Conservation (phyloP, 2,329 filamentous ascomycete genomes). For the Cryphonectria parasitica region DNA sequence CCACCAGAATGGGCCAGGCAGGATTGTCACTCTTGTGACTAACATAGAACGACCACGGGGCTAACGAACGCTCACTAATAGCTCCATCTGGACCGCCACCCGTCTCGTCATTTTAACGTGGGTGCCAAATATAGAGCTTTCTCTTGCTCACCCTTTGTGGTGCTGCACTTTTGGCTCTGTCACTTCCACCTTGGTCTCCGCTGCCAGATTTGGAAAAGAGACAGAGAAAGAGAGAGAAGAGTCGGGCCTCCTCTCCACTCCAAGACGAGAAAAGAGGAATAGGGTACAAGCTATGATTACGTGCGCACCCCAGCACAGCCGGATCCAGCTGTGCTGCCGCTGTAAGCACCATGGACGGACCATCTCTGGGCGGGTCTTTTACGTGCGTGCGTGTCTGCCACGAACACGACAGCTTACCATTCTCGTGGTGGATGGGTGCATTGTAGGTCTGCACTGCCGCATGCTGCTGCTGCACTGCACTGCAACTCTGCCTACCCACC, state of each 20-base stretch:
- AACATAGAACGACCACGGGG: neutral
- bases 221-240: neutral
- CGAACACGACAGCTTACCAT: neutral
- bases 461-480: conserved; percentile 2
- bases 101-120: neutral
- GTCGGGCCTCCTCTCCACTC: conserved; percentile 5
- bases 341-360: conserved; percentile 2
- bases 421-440: conserved; percentile 3
- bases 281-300: neutral
- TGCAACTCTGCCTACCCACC: neutral
- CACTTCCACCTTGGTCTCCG: neutral
- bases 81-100: neutral
- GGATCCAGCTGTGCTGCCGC: conserved; percentile 8
- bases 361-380: neutral
- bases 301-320: conserved; percentile 11
- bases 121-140: conserved; percentile 15
- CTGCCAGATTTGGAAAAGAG: neutral
- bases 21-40: conserved; percentile 2
- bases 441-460: neutral
- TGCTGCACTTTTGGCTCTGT: neutral
- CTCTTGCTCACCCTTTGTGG: neutral
- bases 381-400: neutral
- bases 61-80: neutral
- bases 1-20: conserved; percentile 9
- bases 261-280: neutral